Percentiles rank a stretch among this genome's conserved stretches.
These are phyloP conservation scores for Penicillium brevicompactum DNA, from an alignment of 2,329 filamentous ascomycete genomes.

Conservation along the genomic window DNA sequence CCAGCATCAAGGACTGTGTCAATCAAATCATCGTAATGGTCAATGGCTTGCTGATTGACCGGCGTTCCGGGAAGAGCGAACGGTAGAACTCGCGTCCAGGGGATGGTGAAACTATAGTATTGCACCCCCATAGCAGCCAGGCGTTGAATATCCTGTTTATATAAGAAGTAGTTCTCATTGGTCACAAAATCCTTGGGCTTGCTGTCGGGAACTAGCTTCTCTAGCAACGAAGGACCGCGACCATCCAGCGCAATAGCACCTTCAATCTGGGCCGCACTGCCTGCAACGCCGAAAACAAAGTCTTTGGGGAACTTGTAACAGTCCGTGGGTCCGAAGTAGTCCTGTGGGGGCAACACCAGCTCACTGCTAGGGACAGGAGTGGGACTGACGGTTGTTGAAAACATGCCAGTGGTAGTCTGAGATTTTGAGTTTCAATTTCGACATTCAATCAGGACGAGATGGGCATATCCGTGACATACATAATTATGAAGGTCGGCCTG, in stretches of 20 bases:
- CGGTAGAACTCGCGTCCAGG: conserved; percentile 53
- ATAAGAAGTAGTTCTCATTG: conserved; percentile 53
- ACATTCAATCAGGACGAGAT: background rate
- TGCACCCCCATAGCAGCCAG: conserved; percentile 43
- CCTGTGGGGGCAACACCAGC: conserved; percentile 57
- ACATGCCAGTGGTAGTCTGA: conserved; percentile 38
- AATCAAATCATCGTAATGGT: conserved; percentile 54
- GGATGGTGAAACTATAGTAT: conserved; percentile 49
- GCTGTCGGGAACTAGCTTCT: conserved; percentile 37
- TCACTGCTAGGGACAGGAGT: conserved; percentile 58
- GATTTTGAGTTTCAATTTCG: background rate
- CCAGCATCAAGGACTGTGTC: conserved; percentile 45
- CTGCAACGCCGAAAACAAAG: conserved; percentile 49
- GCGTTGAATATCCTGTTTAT: conserved; percentile 50
- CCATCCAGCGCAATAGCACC: conserved; percentile 47
- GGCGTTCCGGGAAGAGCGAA: conserved; percentile 48
- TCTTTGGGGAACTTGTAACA: conserved; percentile 38
- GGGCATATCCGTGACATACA: conserved; percentile 4
- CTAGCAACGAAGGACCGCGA: conserved; percentile 41
- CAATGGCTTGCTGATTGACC: conserved; percentile 49
- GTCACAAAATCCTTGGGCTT: conserved; percentile 51
- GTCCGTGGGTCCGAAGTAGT: conserved; percentile 50
- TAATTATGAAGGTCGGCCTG: conserved; percentile 34
- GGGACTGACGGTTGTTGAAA: conserved; percentile 56
- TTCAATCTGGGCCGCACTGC: conserved; percentile 49